Evolutionary conservation across 345 rosid species (phyloP).

Genomic region (Citrus medica): DNA sequence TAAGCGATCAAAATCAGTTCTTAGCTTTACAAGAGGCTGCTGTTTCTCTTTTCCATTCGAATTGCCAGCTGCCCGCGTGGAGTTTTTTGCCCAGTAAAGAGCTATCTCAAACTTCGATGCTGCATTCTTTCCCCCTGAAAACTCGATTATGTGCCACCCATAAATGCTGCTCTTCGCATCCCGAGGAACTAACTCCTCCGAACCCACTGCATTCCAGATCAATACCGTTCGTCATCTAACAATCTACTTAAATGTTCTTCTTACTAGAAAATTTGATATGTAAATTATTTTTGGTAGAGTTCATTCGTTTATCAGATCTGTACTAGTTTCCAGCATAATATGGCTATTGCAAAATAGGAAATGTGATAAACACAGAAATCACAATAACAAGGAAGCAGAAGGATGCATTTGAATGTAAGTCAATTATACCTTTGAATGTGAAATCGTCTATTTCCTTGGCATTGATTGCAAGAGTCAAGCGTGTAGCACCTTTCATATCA

Average conservation of each 20-base stretch:
- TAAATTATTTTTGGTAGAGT: no score
- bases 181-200: conserved; percentile 45
- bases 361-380: not conserved
- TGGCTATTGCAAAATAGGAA: not conserved
- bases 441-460: conserved; percentile 71
- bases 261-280: no score
- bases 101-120: conserved; percentile 55
- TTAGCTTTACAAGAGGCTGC: conserved; percentile 64
- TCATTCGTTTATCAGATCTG: no score
- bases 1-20: conserved; percentile 58
- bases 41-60: conserved; percentile 9
- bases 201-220: conserved; percentile 35
- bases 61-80: conserved; percentile 11
- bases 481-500: conserved; percentile 59
- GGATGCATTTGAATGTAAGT: not conserved
- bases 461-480: conserved; percentile 86
- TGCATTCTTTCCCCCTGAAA: conserved; percentile 72
- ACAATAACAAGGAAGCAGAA: not conserved
- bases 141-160: conserved; percentile 86
- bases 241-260: no score
- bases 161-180: conserved; percentile 54
- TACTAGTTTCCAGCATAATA: no score
- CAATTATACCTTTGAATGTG: conserved; percentile 45
- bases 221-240: no score
- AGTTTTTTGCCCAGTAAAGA: conserved; percentile 42